Base-by-base conservation (phyloP, 148 eudicot species). In the Fagopyrum esculentum region DNA sequence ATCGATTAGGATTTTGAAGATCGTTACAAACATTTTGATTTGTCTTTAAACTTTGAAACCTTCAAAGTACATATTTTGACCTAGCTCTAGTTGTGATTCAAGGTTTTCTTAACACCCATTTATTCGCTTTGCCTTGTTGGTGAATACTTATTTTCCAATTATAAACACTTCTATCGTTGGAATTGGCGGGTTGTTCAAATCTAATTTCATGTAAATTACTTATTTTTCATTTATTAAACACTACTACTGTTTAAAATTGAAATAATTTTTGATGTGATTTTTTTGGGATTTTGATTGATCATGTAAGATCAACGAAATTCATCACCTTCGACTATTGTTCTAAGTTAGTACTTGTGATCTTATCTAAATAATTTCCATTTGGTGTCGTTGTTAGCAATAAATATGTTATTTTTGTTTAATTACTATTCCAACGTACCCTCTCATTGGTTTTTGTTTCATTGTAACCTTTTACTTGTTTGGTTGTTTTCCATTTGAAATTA, bases 171-270 rank as follows among this genome's bases (percentile, higher is more conserved):
- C 30, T 50, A 12, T 22, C 60, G 8, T 45, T 69, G 50, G 45
- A 74, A 72, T 79, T 68, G 81, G 81, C 85, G 90, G 99, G 86
- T 57, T 95, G 98, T 86, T 94, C 89, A 77, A 91, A 85, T 82
- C 79, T 95, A 88, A 84, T 91, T 26, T 78, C 93, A 43, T 95
- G 98, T 56, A 74, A 86, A 68, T 69, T 83, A 70, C 78, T 76
- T 73, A 78, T 89, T 17, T 82, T 76, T 6, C 55, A 63, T 12
- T 49, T 11, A 43, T 68, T 70, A 51, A 22, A 22, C 26, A 22
- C 26, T 22, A 22, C 26, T 22, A 22, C 26, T 69, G 35, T 10
- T 35, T 44, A 12, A 54, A 49, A 13, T 40, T 40, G 6, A 26
- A 48, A 13, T 10, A 44, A 51, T 8, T 15, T 71, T 29, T 47